These are phyloP conservation scores for Hirsutella rhossiliensis DNA, from an alignment of 2,329 filamentous ascomycete species.

Conservation along the genomic window DNA sequence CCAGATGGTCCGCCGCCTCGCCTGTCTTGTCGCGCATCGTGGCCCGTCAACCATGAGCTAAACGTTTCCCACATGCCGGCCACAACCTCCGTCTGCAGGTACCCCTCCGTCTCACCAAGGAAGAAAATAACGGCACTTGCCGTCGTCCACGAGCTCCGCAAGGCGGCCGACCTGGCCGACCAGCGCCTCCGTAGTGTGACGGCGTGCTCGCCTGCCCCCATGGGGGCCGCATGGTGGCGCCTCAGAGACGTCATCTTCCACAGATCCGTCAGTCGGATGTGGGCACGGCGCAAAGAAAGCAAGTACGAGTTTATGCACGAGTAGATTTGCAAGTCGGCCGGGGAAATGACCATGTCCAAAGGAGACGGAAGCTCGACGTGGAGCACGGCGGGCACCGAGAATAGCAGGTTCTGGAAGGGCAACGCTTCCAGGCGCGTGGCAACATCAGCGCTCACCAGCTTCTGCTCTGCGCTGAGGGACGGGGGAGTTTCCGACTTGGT, in stretches of 20 bases:
- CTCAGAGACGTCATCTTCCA: slow-evolving; percentile 79
- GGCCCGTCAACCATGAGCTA: slow-evolving; percentile 55
- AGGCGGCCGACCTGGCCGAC: slow-evolving; percentile 48
- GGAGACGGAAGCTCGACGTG: slow-evolving; percentile 65
- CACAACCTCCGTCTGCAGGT: slow-evolving; percentile 83
- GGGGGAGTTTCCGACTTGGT: slow-evolving; percentile 31
- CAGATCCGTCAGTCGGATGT: slow-evolving; percentile 70
- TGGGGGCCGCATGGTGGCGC: slow-evolving; percentile 62
- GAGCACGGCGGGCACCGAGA: slow-evolving; percentile 60
- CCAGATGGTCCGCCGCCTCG: slow-evolving; percentile 9
- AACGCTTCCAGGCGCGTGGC: slow-evolving; percentile 30
- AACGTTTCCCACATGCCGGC: slow-evolving; percentile 72
- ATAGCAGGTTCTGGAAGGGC: slow-evolving; percentile 68
- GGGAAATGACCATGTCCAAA: slow-evolving; percentile 74
- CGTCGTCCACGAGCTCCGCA: slow-evolving; percentile 83
- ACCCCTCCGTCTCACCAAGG: slow-evolving; percentile 74
- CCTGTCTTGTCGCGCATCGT: slow-evolving; percentile 17
- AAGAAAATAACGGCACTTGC: slow-evolving; percentile 82
- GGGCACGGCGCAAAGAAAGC: slow-evolving; percentile 71
- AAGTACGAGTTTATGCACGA: slow-evolving; percentile 81
- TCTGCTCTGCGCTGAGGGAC: slow-evolving; percentile 21
- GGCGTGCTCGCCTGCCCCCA: slow-evolving; percentile 47
- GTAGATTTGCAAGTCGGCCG: slow-evolving; percentile 66
- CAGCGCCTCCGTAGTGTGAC: slow-evolving; percentile 51
- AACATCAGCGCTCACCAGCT: slow-evolving; percentile 12